These are phyloP conservation scores for Apiospora arundinis DNA, from an alignment of 2,329 filamentous ascomycete genomes.

Conservation along the genomic window DNA sequence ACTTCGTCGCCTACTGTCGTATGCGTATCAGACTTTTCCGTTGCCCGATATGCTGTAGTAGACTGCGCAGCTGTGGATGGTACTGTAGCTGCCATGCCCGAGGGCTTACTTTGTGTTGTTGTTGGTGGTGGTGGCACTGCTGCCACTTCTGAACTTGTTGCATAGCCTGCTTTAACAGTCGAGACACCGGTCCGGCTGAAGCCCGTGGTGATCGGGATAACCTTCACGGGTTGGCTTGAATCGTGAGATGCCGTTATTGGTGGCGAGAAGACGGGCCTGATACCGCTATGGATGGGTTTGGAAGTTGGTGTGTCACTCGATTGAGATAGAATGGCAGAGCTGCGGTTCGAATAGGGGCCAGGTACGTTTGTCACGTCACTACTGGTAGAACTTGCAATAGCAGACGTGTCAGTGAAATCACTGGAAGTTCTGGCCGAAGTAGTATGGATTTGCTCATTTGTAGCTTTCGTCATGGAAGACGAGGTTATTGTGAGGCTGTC, in stretches of 20 bases:
- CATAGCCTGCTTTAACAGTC: no score
- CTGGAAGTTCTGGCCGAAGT: not conserved
- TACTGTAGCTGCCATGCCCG: not conserved
- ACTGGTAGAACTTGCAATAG: not conserved
- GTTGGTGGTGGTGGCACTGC: not conserved
- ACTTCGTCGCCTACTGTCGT: not conserved
- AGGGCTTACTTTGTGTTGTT: not conserved
- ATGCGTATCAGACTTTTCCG: not conserved
- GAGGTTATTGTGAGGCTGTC: not conserved
- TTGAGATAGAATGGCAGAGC: not conserved
- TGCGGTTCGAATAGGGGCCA: not conserved
- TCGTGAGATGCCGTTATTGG: not conserved
- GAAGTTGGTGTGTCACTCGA: not conserved
- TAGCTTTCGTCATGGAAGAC: not conserved
- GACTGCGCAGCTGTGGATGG: not conserved
- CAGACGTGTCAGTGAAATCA: not conserved
- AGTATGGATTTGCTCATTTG: not conserved
- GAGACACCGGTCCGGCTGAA: not conserved
- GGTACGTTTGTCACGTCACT: not conserved
- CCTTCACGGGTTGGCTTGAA: not conserved
- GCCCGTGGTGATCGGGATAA: slow-evolving; percentile 2
- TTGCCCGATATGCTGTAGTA: not conserved
- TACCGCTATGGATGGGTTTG: not conserved
- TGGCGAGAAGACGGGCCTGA: not conserved
- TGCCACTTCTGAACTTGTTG: not conserved